Percentiles rank a stretch among this genome's conserved stretches.
Conservation (phyloP, 1,284 basidiomycete species). For the Laetiporus sulphureus region DNA sequence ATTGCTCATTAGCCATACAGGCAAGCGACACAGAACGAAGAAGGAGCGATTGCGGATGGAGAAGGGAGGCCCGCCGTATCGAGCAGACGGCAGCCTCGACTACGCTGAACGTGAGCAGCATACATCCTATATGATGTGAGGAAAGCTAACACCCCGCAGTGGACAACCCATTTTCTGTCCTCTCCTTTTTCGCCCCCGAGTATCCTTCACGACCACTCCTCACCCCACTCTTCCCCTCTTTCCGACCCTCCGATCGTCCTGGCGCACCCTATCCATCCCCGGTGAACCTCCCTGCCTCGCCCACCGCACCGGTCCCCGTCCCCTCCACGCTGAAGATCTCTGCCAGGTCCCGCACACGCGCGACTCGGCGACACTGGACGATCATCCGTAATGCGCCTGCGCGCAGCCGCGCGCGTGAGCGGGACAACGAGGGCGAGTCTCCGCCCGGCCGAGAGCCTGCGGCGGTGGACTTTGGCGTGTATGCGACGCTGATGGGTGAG, state of each 20-base stretch:
- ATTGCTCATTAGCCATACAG: slow-evolving; percentile 27
- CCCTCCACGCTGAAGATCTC: slow-evolving; percentile 2
- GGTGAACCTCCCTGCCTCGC: slow-evolving; percentile 23
- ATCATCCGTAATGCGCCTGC: slow-evolving; percentile 30
- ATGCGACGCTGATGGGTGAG: slow-evolving; percentile 41
- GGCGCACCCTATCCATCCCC: no score
- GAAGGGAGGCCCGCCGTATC: slow-evolving; percentile 60
- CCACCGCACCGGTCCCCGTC: no score
- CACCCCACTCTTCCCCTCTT: slow-evolving; percentile 46
- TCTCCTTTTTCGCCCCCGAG: slow-evolving; percentile 58
- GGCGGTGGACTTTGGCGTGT: slow-evolving; percentile 54
- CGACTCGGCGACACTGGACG: slow-evolving; percentile 34
- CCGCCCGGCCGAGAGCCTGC: slow-evolving; percentile 42
- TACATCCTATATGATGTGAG: slow-evolving; percentile 5
- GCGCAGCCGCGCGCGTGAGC: slow-evolving; percentile 37
- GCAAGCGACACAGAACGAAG: slow-evolving; percentile 71
- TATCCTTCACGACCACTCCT: slow-evolving; percentile 45
- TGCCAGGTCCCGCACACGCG: slow-evolving; percentile 9
- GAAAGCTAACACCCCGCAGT: slow-evolving; percentile 35
- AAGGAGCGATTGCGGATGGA: slow-evolving; percentile 70
- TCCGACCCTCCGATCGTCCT: slow-evolving; percentile 16
- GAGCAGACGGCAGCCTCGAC: slow-evolving; percentile 66
- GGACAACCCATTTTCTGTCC: slow-evolving; percentile 69
- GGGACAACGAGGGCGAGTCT: slow-evolving; percentile 31
- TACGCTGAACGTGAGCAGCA: slow-evolving; percentile 59